Percentiles rank a stretch among this genome's conserved stretches.
Conservation (phyloP, 2,329 filamentous ascomycete species). For the Alternaria postmessia region DNA sequence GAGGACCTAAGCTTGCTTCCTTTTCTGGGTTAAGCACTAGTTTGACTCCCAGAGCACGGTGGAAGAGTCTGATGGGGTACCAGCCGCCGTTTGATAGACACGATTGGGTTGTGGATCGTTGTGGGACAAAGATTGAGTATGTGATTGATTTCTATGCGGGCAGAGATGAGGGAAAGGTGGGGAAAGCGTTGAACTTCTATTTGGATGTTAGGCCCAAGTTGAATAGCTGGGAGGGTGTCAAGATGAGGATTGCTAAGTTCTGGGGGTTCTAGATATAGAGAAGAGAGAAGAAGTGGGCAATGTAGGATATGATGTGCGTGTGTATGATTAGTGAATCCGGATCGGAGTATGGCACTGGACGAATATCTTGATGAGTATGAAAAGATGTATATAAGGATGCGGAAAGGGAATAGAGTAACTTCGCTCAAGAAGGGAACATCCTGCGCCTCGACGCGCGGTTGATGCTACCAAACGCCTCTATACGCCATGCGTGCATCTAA, state of each 20-base stretch:
- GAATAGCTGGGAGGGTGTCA: slow-evolving; percentile 68
- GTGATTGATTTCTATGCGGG: slow-evolving; percentile 98
- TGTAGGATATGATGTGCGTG: neutral
- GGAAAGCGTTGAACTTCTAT: slow-evolving; percentile 67
- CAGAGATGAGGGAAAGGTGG: slow-evolving; percentile 55
- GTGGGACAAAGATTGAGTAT: slow-evolving; percentile 86
- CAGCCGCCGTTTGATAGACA: slow-evolving; percentile 92
- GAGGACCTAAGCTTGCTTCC: slow-evolving; percentile 80
- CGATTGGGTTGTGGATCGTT: slow-evolving; percentile 96
- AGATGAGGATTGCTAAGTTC: slow-evolving; percentile 62
- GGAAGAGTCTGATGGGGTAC: slow-evolving; percentile 89
- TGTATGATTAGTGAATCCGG: neutral
- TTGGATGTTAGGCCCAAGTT: slow-evolving; percentile 71
- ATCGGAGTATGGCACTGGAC: neutral
- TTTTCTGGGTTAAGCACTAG: slow-evolving; percentile 74
- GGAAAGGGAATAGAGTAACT: neutral
- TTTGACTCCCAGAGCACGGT: slow-evolving; percentile 81
- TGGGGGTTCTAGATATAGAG: slow-evolving; percentile 53
- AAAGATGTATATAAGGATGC: neutral
- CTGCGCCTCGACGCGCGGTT: neutral
- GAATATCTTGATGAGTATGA: neutral
- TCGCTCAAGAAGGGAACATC: slow-evolving; percentile 1
- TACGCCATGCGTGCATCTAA: slow-evolving; percentile 18
- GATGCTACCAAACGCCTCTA: slow-evolving; percentile 6
- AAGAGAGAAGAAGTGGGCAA: neutral